A percentile compares a stretch with the other conserved stretches of the same genome.
Conservation (phyloP, 305 asterid genomes). For the Solanum hybrid region DNA sequence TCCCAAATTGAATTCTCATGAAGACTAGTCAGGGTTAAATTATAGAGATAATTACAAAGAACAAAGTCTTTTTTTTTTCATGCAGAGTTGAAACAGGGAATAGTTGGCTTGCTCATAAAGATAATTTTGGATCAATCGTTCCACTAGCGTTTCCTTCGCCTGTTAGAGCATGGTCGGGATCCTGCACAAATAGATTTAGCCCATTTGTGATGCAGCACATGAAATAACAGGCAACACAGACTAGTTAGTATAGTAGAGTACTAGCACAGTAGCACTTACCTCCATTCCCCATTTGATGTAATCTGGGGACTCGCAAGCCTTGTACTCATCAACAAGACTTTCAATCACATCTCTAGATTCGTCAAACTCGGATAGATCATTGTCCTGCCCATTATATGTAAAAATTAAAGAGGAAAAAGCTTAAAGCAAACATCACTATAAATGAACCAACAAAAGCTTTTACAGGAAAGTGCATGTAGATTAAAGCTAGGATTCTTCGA, state of each 20-base stretch:
- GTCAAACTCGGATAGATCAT: slow-evolving; percentile 95
- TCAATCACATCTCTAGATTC: slow-evolving; percentile 95
- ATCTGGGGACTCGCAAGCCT: slow-evolving; percentile 99
- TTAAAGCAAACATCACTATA: not conserved
- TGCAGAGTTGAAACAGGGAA: not conserved
- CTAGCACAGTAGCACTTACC: slow-evolving; percentile 29
- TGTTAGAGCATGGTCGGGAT: slow-evolving; percentile 63
- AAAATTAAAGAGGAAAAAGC: not conserved
- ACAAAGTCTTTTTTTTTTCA: not conserved
- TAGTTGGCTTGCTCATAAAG: slow-evolving; percentile 25
- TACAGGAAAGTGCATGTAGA: not conserved
- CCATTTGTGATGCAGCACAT: not conserved
- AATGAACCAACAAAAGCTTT: not conserved
- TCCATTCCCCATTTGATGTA: slow-evolving; percentile 99
- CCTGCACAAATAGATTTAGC: slow-evolving; percentile 35
- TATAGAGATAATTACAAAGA: not conserved
- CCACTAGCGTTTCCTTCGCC: slow-evolving; percentile 90
- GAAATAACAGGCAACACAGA: not conserved
- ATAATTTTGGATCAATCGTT: slow-evolving; percentile 55
- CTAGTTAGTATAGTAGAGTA: not conserved
- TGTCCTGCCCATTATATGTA: slow-evolving; percentile 50
- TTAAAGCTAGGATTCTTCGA: not conserved
- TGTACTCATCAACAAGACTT: slow-evolving; percentile 97
- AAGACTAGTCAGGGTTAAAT: not conserved
- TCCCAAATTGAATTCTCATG: not conserved